phyloP scores from a whole-genome alignment of 495 filamentous ascomycete genomes.

The Tuber brumale region DNA sequence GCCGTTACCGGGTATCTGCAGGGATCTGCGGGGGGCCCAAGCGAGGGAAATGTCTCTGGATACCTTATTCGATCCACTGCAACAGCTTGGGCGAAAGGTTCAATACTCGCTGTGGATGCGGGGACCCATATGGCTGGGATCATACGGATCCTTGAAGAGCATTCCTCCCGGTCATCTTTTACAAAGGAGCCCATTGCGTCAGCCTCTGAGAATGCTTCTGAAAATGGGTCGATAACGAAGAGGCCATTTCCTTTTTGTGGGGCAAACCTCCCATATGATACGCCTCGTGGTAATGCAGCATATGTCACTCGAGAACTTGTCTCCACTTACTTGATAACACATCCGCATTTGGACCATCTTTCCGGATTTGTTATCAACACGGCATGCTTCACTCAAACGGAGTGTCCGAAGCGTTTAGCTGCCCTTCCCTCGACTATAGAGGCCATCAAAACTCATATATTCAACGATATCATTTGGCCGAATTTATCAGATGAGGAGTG shows the following conservation, averaged over 20 bases:
- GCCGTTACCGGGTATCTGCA: constrained; percentile 43
- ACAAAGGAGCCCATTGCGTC: constrained; percentile 13
- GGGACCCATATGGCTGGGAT: constrained; percentile 85
- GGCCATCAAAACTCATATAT: constrained; percentile 86
- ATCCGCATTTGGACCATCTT: constrained; percentile 91
- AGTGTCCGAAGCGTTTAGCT: constrained; percentile 71
- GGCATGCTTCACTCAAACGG: constrained; percentile 60
- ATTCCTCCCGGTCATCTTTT: constrained; percentile 41
- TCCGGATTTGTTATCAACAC: constrained; percentile 89
- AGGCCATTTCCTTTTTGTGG: constrained; percentile 65
- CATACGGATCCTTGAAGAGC: constrained; percentile 58
- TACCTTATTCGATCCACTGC: constrained; percentile 75
- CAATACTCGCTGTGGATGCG: constrained; percentile 82
- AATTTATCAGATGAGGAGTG: constrained; percentile 95
- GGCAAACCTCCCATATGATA: constrained; percentile 56
- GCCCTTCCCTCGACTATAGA: constrained; percentile 77
- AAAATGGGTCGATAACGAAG: constrained; percentile 16
- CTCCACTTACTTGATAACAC: constrained; percentile 82
- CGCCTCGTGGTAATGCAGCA: constrained; percentile 66
- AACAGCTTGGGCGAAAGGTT: constrained; percentile 70
- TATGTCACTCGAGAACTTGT: constrained; percentile 71
- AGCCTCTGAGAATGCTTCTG: constrained; percentile 16
- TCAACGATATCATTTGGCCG: constrained; percentile 97
- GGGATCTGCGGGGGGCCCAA: constrained; percentile 86
- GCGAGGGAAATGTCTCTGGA: constrained; percentile 81